These are phyloP conservation scores for Penicillium longicatenatum DNA, from an alignment of 495 filamentous ascomycete species.

Conservation along the genomic window DNA sequence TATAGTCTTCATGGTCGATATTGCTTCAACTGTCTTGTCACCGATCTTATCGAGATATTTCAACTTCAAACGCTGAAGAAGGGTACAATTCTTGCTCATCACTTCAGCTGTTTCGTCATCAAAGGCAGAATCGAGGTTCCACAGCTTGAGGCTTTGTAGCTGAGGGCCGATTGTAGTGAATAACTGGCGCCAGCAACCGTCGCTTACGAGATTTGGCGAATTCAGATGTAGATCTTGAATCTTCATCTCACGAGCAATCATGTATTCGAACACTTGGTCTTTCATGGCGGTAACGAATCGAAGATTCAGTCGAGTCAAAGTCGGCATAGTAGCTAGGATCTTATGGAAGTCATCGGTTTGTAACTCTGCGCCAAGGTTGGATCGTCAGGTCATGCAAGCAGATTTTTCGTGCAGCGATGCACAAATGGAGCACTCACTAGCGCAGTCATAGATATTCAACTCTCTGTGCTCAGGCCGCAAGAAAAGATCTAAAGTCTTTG, in stretches of 20 bases:
- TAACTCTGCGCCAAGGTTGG: conserved; percentile 53
- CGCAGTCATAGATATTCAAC: conserved; percentile 79
- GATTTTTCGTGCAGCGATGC: not conserved
- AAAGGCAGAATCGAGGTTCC: conserved; percentile 68
- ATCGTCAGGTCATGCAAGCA: not conserved
- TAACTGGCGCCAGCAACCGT: conserved; percentile 67
- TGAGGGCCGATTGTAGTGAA: conserved; percentile 61
- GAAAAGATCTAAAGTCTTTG: conserved; percentile 74
- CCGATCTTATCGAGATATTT: conserved; percentile 56
- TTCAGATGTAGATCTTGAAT: conserved; percentile 68
- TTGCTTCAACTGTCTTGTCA: conserved; percentile 47
- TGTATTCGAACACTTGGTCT: conserved; percentile 75
- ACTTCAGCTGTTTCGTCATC: conserved; percentile 64
- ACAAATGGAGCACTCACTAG: conserved; percentile 47
- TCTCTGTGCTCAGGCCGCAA: conserved; percentile 64
- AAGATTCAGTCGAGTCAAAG: conserved; percentile 66
- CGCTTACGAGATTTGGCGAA: conserved; percentile 76
- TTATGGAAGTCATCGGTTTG: conserved; percentile 72
- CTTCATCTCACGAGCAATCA: conserved; percentile 65
- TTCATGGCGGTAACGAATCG: conserved; percentile 87
- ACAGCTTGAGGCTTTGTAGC: conserved; percentile 68
- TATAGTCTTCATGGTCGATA: conserved; percentile 60
- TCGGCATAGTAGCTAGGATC: conserved; percentile 75
- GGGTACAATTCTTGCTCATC: conserved; percentile 59
- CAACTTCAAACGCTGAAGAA: conserved; percentile 73